Conservation (phyloP, 352 stramenopile genomes). For the Phytopythium aichiense region DNA sequence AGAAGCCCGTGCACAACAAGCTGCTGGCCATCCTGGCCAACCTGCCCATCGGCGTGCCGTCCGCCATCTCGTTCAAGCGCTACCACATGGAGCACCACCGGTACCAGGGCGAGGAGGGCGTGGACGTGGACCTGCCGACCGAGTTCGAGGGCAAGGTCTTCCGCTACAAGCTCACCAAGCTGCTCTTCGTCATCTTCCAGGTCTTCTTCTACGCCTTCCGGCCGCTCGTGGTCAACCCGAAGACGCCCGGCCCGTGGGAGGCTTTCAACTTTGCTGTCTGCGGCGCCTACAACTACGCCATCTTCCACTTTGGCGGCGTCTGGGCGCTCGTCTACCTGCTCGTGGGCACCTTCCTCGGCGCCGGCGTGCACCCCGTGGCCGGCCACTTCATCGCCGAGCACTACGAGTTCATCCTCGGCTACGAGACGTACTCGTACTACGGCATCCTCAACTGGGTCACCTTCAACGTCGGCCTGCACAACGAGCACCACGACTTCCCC, state of each 20-base stretch:
- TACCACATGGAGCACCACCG: constrained; percentile 98
- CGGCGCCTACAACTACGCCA: constrained; percentile 79
- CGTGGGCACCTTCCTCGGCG: constrained; percentile 88
- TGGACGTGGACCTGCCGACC: constrained; percentile 95
- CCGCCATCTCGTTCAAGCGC: constrained; percentile 92
- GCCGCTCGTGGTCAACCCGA: constrained; percentile 92
- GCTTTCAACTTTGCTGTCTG: constrained; percentile 82
- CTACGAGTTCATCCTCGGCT: constrained; percentile 93
- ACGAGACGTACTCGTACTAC: constrained; percentile 99
- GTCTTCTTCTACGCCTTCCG: constrained; percentile 92
- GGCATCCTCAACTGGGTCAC: constrained; percentile 95
- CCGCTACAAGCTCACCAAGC: constrained; percentile 81
- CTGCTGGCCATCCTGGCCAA: constrained; percentile 93
- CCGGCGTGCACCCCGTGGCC: constrained; percentile 93
- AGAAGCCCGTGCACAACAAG: constrained; percentile 88
- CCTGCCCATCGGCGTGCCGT: constrained; percentile 90
- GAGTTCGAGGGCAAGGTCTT: constrained; percentile 89
- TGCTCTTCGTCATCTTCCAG: constrained; percentile 92
- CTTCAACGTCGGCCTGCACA: constrained; percentile 98
- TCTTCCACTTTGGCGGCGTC: constrained; percentile 80
- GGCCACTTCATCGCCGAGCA: constrained; percentile 98
- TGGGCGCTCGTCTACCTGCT: constrained; percentile 91
- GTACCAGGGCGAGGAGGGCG: constrained; percentile 91
- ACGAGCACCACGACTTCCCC: constrained; percentile 98
- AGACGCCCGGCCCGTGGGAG: constrained; percentile 82